These are phyloP conservation scores for Hypoxylon sp. DNA, from an alignment of 2,329 filamentous ascomycete species.

Conservation along the genomic window DNA sequence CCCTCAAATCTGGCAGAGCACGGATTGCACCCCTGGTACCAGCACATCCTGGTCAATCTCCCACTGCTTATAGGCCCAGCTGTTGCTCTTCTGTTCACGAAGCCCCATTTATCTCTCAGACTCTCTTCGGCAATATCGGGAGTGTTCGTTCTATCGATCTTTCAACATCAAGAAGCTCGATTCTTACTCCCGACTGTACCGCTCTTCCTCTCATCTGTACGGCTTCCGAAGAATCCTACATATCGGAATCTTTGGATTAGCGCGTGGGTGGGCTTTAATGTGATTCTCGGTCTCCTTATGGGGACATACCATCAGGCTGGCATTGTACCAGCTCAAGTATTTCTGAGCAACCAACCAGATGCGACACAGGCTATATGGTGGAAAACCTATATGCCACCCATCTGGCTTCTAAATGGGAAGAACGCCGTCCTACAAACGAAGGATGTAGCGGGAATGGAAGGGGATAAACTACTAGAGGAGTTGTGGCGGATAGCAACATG, in stretches of 20 bases:
- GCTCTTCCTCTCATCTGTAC: constrained; percentile 80
- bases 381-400: constrained; percentile 87
- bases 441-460: constrained; percentile 81
- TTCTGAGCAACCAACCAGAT: constrained; percentile 78
- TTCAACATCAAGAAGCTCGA: constrained; percentile 84
- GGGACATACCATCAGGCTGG: constrained; percentile 87
- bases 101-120: constrained; percentile 71
- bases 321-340: constrained; percentile 81
- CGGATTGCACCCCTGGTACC: constrained; percentile 84
- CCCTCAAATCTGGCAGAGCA: constrained; percentile 80
- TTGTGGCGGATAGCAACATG: constrained; percentile 74
- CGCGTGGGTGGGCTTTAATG: constrained; percentile 79
- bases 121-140: constrained; percentile 83
- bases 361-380: constrained; percentile 83
- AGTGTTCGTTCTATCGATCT: constrained; percentile 77
- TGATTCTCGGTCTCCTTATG: constrained; percentile 78
- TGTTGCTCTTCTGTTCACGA: constrained; percentile 70
- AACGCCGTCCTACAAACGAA: constrained; percentile 78
- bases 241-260: constrained; percentile 69
- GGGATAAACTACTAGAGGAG: constrained; percentile 71
- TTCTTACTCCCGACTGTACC: constrained; percentile 83
- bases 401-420: constrained; percentile 84
- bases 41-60: constrained; percentile 80
- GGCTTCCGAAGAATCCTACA: constrained; percentile 70
- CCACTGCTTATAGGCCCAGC: constrained; percentile 81